Base-by-base conservation (phyloP, 108 stramenopile species). In the Nannochloropsis oceanica region DNA sequence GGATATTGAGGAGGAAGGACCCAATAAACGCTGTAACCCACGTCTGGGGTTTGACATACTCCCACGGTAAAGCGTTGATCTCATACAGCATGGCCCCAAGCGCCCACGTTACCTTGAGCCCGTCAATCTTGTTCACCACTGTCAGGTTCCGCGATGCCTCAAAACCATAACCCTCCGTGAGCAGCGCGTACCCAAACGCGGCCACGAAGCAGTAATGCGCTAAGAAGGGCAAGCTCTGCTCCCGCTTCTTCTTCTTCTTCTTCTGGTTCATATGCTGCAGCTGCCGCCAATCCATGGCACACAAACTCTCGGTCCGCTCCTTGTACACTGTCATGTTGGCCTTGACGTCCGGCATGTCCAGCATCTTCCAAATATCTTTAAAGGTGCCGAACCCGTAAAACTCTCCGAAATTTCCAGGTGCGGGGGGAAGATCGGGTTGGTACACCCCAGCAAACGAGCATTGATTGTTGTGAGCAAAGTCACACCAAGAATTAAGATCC, bases 391-490 rank as follows among this genome's bases (percentile, higher is more conserved):
- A 94, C 12, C 90, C 93, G 80, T 93, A 91, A 83, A 95, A 95
- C 43, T 92, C 93, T 43, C 92, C 91, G 84, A 87, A 87, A 9
- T 88, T 79, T 10, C 81, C 42, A 44, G 84, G 86, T 80, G 92
- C 93, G 11, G 79, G 59, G 2, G 96, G 96, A 0, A 96, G 83
- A 43, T 91, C 87, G 18, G 95, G 95, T 90, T 96, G 95, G 86
- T 96, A 96, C n/a, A 94, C 93, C 42, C 96, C 96, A 25, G 92
- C 93, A 84, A 95, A 93, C n/a, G 93, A 91, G 87, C 96, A 97
- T 44, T 94, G 94, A 18, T 93, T 93, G 11, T 87, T 85, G 89
- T 95, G 95, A 44, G 94, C 93, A 82, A 93, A 95, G 12, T 96
- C 44, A 85, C 96, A 97, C 92, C 94, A 96, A 12, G 82, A 44